phyloP scores from a whole-genome alignment of 768 basidiomycete species.

The Suillus brevipes region DNA sequence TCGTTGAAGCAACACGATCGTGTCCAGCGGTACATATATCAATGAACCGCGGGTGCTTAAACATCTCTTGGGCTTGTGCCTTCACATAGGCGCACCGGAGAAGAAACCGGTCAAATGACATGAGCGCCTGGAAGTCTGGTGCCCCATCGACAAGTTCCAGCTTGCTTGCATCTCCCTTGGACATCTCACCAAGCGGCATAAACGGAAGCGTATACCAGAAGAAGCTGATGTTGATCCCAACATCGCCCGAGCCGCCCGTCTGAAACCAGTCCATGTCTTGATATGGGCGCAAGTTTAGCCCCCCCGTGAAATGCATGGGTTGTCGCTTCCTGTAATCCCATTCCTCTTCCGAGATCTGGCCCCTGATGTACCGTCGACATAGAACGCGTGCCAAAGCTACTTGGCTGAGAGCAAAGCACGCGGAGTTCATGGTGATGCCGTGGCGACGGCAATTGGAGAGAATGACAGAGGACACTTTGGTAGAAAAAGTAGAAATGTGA shows the following conservation, averaged over 20 bases:
- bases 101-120: constrained; percentile 47
- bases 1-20: constrained; percentile 25
- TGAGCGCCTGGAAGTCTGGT: constrained; percentile 40
- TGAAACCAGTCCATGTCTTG: constrained; percentile 46
- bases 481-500: constrained; percentile 25
- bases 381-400: constrained; percentile 50
- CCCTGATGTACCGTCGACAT: constrained; percentile 42
- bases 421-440: constrained; percentile 49
- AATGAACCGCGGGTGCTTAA: constrained; percentile 45
- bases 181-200: constrained; percentile 40
- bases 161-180: constrained; percentile 12
- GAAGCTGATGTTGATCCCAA: constrained; percentile 44
- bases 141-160: constrained; percentile 37
- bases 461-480: constrained; percentile 32
- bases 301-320: constrained; percentile 51
- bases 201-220: constrained; percentile 45
- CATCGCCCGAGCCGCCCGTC: constrained; percentile 43
- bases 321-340: constrained; percentile 51
- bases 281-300: constrained; percentile 50
- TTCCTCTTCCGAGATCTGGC: constrained; percentile 48
- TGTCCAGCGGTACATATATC: constrained; percentile 35
- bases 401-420: constrained; percentile 49
- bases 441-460: constrained; percentile 39
- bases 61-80: constrained; percentile 33
- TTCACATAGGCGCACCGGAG: constrained; percentile 40